Evolutionary conservation across 1,284 basidiomycete species (phyloP), one percentile per base, ranked within the genome.

Genomic region (Cystobasidium sp.): DNA sequence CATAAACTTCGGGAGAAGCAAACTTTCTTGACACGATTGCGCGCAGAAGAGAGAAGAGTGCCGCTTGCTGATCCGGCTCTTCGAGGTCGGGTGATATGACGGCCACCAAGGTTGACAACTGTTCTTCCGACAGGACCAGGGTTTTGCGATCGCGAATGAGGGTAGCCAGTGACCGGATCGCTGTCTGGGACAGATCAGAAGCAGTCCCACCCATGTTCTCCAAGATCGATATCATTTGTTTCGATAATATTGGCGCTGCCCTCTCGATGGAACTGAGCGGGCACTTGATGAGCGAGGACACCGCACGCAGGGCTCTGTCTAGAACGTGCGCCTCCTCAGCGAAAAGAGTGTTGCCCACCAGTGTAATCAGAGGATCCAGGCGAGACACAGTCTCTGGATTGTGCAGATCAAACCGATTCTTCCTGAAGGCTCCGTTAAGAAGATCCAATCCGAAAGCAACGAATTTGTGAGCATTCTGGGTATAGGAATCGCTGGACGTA

Each of bases 1-100:
- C 95, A 85, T 99, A 99, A 66, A 99, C 90, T 83, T 99, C 97
- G 0, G 93, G 92, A 0, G 97, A 93, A 55, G 98, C 90, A 76
- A 99, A 92, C 79, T 91, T 92, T 43, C 95, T 89, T 4, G 90
- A 86, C 20, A 99, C 90, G 78, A 99, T 93, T 10, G 94, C 91
- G n/a, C 94, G 89, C 18, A 99, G 87, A 78, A 99, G 87, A 0
- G 91, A 86, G 82, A 99, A 99, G 14, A 95, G 90, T 14, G 92
- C 87, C 1, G 87, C 87, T 83, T 99, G 97, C 7, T 93, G 89
- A n/a, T 86, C 85, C 0, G 91, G 89, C 70, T 99, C 97, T 82
- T 99, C 95, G n/a, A 99, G 84, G 80, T 99, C 95, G 0, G 96
- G 94, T 0, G 87, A 83, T 49, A 98, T 86, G 55, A 98, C 87